These are phyloP conservation scores for Fusarium camptoceras DNA, from an alignment of 2,329 filamentous ascomycete genomes.

Conservation along the genomic window DNA sequence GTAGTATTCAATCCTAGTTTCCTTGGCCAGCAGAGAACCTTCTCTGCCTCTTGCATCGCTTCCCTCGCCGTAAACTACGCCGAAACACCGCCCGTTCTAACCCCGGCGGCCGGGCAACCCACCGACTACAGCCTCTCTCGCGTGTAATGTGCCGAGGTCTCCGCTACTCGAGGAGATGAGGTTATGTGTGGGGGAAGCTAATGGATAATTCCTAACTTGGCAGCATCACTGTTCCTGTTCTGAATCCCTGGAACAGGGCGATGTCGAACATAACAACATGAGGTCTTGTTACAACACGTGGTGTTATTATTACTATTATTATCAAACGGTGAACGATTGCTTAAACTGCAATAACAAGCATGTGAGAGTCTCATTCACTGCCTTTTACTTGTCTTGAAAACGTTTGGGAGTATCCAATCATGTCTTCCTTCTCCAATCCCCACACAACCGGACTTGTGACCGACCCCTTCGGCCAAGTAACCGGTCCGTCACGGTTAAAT, in stretches of 20 bases:
- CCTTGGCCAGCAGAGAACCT: too few species aligned
- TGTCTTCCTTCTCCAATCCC: constrained; percentile 28
- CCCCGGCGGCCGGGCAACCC: constrained; percentile 42
- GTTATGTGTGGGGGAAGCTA: constrained; percentile 33
- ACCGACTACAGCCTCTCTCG: constrained; percentile 35
- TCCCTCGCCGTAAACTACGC: constrained; percentile 44
- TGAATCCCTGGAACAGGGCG: constrained; percentile 9
- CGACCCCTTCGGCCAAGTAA: constrained; percentile 36
- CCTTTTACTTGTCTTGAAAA: constrained; percentile 5
- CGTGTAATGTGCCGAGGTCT: constrained; percentile 45
- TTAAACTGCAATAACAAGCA: constrained; percentile 5
- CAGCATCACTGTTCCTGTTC: constrained; percentile 26
- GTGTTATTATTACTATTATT: neutral
- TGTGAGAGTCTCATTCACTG: constrained; percentile 29
- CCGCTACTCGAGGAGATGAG: constrained; percentile 32
- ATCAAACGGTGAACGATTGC: neutral
- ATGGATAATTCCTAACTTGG: constrained; percentile 11
- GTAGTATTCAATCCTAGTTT: neutral
- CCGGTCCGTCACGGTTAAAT: constrained; percentile 11
- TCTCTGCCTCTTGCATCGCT: neutral
- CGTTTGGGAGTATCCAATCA: constrained; percentile 20
- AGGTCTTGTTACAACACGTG: constrained; percentile 13
- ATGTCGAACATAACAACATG: neutral
- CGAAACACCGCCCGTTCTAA: constrained; percentile 39
- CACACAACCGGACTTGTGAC: constrained; percentile 39